phyloP scores from a whole-genome alignment of 116 monocot genomes.

The Thalassia testudinum region DNA sequence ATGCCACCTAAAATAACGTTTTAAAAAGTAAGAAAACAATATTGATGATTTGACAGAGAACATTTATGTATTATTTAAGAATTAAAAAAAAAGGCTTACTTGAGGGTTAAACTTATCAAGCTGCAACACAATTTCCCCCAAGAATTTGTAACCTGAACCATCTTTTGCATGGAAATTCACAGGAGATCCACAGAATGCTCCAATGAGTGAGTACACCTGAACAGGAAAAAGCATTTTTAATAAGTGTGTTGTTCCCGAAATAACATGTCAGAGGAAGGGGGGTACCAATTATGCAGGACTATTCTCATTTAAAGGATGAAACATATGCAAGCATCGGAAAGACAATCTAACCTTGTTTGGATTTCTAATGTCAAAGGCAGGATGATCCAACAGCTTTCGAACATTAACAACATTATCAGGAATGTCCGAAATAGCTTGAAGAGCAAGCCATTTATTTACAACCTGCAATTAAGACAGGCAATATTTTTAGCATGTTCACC shows the following conservation, averaged over 20 bases:
- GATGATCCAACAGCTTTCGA: slow-evolving; percentile 70
- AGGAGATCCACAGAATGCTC: slow-evolving; percentile 82
- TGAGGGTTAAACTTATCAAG: slow-evolving; percentile 94
- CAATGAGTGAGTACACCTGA: slow-evolving; percentile 87
- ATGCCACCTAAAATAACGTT: too few species aligned
- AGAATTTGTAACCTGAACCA: slow-evolving; percentile 93
- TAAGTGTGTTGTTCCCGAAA: too few species aligned
- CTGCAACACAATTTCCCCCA: slow-evolving; percentile 83
- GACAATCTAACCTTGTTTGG: slow-evolving; percentile 65
- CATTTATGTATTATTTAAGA: too few species aligned
- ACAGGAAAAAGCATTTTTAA: neutral
- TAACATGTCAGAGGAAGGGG: too few species aligned
- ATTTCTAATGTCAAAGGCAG: slow-evolving; percentile 89
- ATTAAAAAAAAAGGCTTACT: too few species aligned
- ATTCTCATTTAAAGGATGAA: neutral
- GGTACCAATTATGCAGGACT: too few species aligned
- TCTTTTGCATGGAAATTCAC: slow-evolving; percentile 99
- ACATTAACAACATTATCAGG: slow-evolving; percentile 88
- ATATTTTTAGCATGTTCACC: neutral
- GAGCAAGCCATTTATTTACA: slow-evolving; percentile 93
- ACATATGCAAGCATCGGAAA: neutral
- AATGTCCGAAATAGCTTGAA: slow-evolving; percentile 91
- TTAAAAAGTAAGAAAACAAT: too few species aligned
- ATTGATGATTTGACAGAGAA: too few species aligned
- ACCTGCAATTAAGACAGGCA: slow-evolving; percentile 25